Conservation (phyloP, 2,329 filamentous ascomycete species). For the Acephala macrosclerotiorum region DNA sequence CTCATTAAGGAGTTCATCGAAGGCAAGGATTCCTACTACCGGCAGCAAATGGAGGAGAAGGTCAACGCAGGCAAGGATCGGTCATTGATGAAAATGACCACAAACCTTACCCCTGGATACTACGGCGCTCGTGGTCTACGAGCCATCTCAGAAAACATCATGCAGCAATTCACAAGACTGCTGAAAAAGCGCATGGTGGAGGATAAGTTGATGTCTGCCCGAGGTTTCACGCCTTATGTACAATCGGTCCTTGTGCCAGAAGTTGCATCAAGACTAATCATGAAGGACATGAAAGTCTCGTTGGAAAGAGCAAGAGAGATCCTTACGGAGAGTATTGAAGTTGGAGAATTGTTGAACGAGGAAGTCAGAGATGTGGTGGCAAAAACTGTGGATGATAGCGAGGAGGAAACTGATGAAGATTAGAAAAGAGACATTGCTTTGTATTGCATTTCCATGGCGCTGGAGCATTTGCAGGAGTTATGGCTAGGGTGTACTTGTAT, state of each 20-base stretch:
- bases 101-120: conserved; percentile 74
- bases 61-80: conserved; percentile 65
- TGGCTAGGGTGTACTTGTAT: not conserved
- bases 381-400: conserved; percentile 55
- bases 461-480: conserved; percentile 9
- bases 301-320: conserved; percentile 47
- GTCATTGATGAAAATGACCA: conserved; percentile 62
- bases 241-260: conserved; percentile 83
- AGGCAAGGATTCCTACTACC: conserved; percentile 63
- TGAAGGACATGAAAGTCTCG: conserved; percentile 62
- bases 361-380: conserved; percentile 68
- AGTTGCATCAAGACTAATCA: conserved; percentile 60
- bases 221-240: conserved; percentile 73
- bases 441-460: conserved; percentile 4
- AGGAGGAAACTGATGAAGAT: conserved; percentile 35
- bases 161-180: conserved; percentile 63
- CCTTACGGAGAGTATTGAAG: conserved; percentile 44
- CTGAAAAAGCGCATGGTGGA: conserved; percentile 68
- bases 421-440: not conserved
- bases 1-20: conserved; percentile 67
- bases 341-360: conserved; percentile 44
- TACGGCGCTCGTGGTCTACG: conserved; percentile 80
- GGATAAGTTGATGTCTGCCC: conserved; percentile 70
- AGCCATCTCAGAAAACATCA: conserved; percentile 74
- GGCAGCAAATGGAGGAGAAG: conserved; percentile 60